Evolutionary conservation across 495 filamentous ascomycete genomes (phyloP), one percentile per base, ranked within the genome.

Genomic region (Staphylotrichum tortipilum): DNA sequence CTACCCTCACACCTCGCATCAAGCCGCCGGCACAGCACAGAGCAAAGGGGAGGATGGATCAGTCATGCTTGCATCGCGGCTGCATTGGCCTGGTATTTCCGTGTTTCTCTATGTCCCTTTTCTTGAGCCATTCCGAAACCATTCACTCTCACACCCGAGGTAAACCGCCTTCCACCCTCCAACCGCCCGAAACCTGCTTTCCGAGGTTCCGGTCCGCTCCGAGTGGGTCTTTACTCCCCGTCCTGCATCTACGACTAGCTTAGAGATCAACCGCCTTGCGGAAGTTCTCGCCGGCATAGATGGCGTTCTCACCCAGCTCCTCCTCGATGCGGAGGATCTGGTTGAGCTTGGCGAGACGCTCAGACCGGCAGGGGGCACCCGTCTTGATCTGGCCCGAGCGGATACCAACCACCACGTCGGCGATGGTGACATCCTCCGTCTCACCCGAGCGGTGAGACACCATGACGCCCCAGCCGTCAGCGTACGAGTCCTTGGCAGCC

Each of bases 311-410:
- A 60, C 89, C 91, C 48, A 99, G 85, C 79, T 99, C 94, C 78
- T 99, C 94, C 83, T 97, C 94, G 60, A 99, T 99, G 63, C 94
- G 85, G 68, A 99, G 88, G 68, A 99, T 96, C 77, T 96, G 94
- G 84, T 99, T 98, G 62, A 99, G 86, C 82, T 99, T 99, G 61
- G 94, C 92, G 54, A 97, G 79, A 76, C 94, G 89, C 81, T 99
- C 94, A 47, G 90, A 96, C 57, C 94, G 78, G 66, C 82, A 83
- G 52, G 92, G 92, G 49, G 92, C 92, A 80, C 92, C 94, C 58
- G 92, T 96, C 87, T 98, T 97, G 82, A 97, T 97, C 78, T 99
- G 88, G 55, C 94, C 94, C 57, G 90, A 75, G 57, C 94, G 85
- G 60, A 97, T 83, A 73, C 94, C 92, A 57, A 97, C 92, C 51